A percentile compares a stretch with the other conserved stretches of the same genome.
These are phyloP conservation scores for Cyberlindnera misumaiensis DNA, from an alignment of 805 yeast species.

Conservation along the genomic window DNA sequence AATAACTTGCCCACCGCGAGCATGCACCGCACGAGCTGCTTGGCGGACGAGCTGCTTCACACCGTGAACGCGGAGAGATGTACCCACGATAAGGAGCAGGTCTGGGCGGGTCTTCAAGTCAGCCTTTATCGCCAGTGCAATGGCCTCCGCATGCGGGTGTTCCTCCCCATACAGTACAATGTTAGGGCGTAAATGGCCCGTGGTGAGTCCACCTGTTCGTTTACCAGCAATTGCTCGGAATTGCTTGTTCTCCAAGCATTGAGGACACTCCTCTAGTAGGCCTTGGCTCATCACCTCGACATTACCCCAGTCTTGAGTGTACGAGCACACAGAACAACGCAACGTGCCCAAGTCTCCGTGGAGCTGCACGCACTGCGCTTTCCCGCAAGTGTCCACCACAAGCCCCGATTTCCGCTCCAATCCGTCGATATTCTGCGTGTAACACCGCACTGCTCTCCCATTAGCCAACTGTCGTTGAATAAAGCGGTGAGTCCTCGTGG, in stretches of 20 bases:
- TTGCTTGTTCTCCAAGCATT: conserved; percentile 51
- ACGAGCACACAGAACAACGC: conserved; percentile 67
- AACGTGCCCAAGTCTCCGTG: conserved; percentile 83
- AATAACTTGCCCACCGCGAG: conserved; percentile 71
- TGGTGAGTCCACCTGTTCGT: conserved; percentile 50
- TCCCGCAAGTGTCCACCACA: conserved; percentile 28
- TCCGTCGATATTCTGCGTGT: conserved; percentile 94
- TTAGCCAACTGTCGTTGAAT: conserved; percentile 40
- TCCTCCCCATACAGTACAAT: conserved; percentile 92
- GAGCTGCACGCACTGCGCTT: conserved; percentile 69
- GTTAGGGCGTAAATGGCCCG: conserved; percentile 80
- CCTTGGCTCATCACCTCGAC: conserved; percentile 46
- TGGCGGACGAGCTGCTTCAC: conserved; percentile 70
- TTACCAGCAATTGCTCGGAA: conserved; percentile 64
- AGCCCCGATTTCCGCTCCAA: conserved; percentile 65
- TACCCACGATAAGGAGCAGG: conserved; percentile 81
- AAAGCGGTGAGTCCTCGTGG: conserved; percentile 81
- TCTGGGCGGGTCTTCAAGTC: conserved; percentile 72
- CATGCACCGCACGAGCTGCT: conserved; percentile 64
- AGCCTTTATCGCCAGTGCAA: conserved; percentile 59
- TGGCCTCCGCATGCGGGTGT: conserved; percentile 80
- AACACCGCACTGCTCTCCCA: conserved; percentile 70
- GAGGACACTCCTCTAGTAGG: conserved; percentile 68
- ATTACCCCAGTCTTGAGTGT: conserved; percentile 54
- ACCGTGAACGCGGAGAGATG: conserved; percentile 87